These are phyloP conservation scores for Rhododendron ovatum DNA, from an alignment of 148 eudicot genomes.

Conservation along the genomic window DNA sequence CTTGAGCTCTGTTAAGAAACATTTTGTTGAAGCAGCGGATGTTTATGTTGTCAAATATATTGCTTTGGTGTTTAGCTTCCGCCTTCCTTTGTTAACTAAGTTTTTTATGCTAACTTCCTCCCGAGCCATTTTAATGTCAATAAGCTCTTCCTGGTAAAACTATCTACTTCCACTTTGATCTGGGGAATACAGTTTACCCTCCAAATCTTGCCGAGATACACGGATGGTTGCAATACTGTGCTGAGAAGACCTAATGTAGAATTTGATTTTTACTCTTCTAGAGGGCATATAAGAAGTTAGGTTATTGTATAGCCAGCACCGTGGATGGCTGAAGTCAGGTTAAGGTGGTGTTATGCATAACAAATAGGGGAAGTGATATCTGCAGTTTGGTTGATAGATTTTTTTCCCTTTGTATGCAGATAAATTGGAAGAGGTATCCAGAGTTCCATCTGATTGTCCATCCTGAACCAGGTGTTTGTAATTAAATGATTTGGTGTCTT, in stretches of 20 bases:
- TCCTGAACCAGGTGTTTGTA: conserved; percentile 15
- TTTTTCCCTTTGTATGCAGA: conserved; percentile 29
- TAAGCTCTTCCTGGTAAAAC: neutral
- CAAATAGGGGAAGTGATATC: neutral
- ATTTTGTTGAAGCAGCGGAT: neutral
- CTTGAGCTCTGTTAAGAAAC: neutral
- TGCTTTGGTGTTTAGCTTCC: neutral
- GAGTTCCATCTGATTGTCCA: conserved; percentile 48
- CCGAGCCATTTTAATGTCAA: neutral
- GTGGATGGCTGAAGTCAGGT: neutral
- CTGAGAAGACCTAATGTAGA: neutral
- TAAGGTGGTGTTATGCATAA: neutral
- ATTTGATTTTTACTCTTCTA: neutral
- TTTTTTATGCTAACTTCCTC: neutral
- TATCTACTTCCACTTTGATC: neutral
- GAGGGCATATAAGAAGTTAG: neutral
- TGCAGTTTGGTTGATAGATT: neutral
- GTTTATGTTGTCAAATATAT: neutral
- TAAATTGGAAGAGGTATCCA: conserved; percentile 75
- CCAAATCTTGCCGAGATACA: neutral
- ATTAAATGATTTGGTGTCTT: neutral
- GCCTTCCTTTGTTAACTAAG: neutral
- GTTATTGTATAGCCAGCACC: conserved; percentile 13
- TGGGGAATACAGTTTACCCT: neutral
- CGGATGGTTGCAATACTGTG: neutral